A percentile compares a stretch with the other conserved stretches of the same genome.
phyloP scores from a whole-genome alignment of 768 basidiomycete genomes.

The Trametes gibbosa region DNA sequence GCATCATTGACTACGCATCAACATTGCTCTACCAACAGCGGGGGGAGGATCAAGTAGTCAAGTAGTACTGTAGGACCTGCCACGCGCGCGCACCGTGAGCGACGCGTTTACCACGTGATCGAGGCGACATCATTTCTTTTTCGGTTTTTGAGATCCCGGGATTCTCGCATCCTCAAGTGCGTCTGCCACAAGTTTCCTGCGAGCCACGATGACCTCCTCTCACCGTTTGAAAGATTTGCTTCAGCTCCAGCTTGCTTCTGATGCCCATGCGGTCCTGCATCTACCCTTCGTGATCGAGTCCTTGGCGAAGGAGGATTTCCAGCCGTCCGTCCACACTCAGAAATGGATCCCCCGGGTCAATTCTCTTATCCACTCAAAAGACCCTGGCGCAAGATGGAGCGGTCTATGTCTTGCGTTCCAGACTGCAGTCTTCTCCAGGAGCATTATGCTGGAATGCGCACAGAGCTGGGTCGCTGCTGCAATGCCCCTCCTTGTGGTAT shows the following conservation, averaged over 20 bases:
- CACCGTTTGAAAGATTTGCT: constrained; percentile 63
- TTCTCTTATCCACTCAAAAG: constrained; percentile 74
- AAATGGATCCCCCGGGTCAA: constrained; percentile 78
- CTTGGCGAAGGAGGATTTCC: constrained; percentile 52
- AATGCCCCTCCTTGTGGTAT: constrained; percentile 68
- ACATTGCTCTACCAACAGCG: no score
- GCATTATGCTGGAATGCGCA: constrained; percentile 64
- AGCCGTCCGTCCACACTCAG: constrained; percentile 60
- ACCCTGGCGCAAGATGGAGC: constrained; percentile 75
- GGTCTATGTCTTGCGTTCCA: constrained; percentile 73
- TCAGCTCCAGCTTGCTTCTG: constrained; percentile 71
- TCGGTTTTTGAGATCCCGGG: not conserved
- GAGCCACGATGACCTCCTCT: constrained; percentile 10
- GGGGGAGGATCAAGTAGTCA: no score
- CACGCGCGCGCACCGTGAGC: not conserved
- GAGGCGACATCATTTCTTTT: constrained; percentile 3
- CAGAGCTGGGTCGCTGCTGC: constrained; percentile 68
- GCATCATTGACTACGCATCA: no score
- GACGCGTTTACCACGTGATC: constrained; percentile 18
- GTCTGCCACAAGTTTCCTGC: not conserved
- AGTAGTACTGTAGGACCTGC: no score
- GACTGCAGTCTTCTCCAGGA: constrained; percentile 55
- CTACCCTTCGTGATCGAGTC: constrained; percentile 56
- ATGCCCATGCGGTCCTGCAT: constrained; percentile 55
- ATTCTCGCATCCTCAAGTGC: not conserved